phyloP scores from a whole-genome alignment of 306 rosid genomes.

The Prunus armeniaca region DNA sequence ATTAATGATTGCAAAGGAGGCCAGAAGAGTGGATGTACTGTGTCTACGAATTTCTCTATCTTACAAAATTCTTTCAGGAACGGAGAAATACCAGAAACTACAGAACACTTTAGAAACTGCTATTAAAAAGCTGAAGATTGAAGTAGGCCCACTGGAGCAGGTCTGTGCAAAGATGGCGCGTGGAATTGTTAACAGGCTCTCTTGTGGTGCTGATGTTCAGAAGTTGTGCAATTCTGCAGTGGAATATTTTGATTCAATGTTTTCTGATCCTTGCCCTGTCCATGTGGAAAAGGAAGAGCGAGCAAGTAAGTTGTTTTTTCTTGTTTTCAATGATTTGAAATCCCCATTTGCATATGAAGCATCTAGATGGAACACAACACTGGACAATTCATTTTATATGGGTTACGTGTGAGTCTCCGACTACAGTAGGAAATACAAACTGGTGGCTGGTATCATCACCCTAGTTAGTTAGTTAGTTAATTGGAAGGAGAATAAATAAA shows the following conservation, averaged over 20 bases:
- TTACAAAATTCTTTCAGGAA: slow-evolving; percentile 66
- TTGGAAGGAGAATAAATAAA: neutral
- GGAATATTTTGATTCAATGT: slow-evolving; percentile 57
- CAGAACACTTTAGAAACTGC: slow-evolving; percentile 61
- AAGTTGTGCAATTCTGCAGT: slow-evolving; percentile 71
- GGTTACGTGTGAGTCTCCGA: neutral
- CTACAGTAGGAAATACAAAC: neutral
- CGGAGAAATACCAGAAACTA: slow-evolving; percentile 48
- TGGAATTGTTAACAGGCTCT: slow-evolving; percentile 83
- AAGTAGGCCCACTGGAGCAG: slow-evolving; percentile 75
- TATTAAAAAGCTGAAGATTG: slow-evolving; percentile 49
- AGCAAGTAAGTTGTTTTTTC: slow-evolving; percentile 49
- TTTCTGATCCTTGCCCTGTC: slow-evolving; percentile 30
- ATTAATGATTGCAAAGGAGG: slow-evolving; percentile 72
- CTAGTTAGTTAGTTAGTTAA: neutral
- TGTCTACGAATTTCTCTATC: slow-evolving; percentile 62
- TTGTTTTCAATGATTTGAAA: slow-evolving; percentile 4
- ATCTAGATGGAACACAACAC: neutral
- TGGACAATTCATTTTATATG: neutral
- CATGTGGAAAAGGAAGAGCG: slow-evolving; percentile 39
- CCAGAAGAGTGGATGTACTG: slow-evolving; percentile 84
- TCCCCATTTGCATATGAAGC: slow-evolving; percentile 8
- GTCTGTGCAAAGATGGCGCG: slow-evolving; percentile 70
- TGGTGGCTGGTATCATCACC: neutral
- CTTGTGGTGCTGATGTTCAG: slow-evolving; percentile 87